These are phyloP conservation scores for Esteya vermicola DNA, from an alignment of 2,329 filamentous ascomycete genomes.

Conservation along the genomic window DNA sequence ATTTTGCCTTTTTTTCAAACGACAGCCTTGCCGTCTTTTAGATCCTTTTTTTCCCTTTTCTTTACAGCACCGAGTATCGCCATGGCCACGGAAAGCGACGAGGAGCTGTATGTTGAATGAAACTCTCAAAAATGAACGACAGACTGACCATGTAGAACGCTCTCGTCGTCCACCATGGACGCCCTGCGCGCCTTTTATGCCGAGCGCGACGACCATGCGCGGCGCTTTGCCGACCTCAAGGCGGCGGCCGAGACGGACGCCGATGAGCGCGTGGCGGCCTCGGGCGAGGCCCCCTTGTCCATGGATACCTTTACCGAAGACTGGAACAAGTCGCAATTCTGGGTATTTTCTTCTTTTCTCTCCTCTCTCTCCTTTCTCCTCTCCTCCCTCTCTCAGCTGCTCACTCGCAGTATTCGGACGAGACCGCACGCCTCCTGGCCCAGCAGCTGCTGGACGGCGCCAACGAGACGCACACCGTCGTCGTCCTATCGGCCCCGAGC, in stretches of 20 bases:
- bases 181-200: conserved; percentile 62
- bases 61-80: neutral
- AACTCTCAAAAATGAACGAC: neutral
- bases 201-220: conserved; percentile 52
- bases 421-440: conserved; percentile 52
- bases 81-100: conserved; percentile 22
- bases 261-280: conserved; percentile 1
- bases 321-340: conserved; percentile 77
- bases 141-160: conserved; percentile 26
- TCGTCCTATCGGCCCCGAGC: conserved; percentile 60
- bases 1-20: neutral
- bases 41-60: too few relatives aligned
- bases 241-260: conserved; percentile 40
- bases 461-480: conserved; percentile 40
- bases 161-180: conserved; percentile 51
- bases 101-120: conserved; percentile 29
- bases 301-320: conserved; percentile 68
- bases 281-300: conserved; percentile 22
- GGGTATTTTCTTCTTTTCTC: conserved; percentile 35
- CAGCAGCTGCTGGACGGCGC: conserved; percentile 49
- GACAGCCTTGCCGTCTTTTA: neutral
- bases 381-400: neutral
- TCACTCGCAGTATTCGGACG: conserved; percentile 47
- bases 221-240: conserved; percentile 56
- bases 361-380: neutral